Percentiles rank a stretch among this genome's conserved stretches.
Evolutionary conservation across 176 grass and related monocot genomes (phyloP).

Genomic region (Lolium perenne): DNA sequence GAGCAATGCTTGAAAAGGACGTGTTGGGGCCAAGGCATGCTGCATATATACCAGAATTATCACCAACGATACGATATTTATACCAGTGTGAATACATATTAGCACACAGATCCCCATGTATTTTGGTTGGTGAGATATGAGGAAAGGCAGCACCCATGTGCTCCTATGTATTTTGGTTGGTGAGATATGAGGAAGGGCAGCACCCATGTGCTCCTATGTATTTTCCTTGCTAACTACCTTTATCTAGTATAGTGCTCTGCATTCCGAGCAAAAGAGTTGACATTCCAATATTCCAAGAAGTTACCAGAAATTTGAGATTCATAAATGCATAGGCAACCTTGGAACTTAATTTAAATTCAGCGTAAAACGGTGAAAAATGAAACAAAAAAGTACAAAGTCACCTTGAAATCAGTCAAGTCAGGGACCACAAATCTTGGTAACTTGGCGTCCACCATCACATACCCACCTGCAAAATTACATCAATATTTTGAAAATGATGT

Average conservation of each 20-base stretch:
- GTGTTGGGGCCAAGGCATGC: no score
- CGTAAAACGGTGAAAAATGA: not conserved
- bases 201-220: no score
- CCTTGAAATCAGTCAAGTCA: conserved; percentile 92
- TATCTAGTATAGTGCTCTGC: not conserved
- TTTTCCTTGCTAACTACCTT: not conserved
- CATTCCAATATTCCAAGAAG: not conserved
- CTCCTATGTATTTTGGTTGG: no score
- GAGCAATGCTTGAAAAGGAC: no score
- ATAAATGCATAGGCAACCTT: not conserved
- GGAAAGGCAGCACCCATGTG: no score
- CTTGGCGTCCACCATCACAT: conserved; percentile 92
- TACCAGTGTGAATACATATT: no score
- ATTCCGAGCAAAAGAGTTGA: not conserved
- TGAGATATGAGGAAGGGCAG: no score
- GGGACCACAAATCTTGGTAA: conserved; percentile 86
- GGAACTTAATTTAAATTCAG: conserved; percentile 5
- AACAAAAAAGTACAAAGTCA: conserved; percentile 26
- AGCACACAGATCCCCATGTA: no score
- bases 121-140: no score
- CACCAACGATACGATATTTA: no score
- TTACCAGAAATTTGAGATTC: not conserved
- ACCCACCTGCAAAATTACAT: conserved; percentile 69
- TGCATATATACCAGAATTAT: no score
- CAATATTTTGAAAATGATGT: conserved; percentile 21